A percentile compares a stretch with the other conserved stretches of the same genome.
phyloP scores from a whole-genome alignment of 208 protist genomes.

The Trypanosoma mega region DNA sequence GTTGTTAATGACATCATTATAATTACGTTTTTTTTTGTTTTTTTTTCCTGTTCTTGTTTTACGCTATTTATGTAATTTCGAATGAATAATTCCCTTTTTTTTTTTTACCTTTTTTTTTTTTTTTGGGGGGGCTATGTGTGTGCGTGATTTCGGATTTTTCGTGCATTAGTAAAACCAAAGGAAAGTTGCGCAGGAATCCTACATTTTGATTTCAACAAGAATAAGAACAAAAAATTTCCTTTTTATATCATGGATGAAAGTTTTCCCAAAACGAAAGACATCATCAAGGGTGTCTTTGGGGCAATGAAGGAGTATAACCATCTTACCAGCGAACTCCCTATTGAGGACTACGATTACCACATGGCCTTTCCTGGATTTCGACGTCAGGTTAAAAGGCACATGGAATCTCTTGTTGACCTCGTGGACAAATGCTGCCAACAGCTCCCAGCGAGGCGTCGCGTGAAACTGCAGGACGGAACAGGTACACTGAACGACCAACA shows the following conservation, averaged over 20 bases:
- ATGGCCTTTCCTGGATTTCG: conserved; percentile 79
- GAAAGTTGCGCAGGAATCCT: too few species aligned
- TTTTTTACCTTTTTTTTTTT: too few species aligned
- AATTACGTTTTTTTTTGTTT: too few species aligned
- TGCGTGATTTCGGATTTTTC: too few species aligned
- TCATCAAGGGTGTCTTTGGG: conserved; percentile 62
- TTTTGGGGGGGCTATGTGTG: too few species aligned
- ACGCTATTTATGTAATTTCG: too few species aligned
- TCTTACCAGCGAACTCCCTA: conserved; percentile 46
- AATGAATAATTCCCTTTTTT: too few species aligned
- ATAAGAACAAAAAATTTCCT: too few species aligned
- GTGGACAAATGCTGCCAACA: conserved; percentile 72
- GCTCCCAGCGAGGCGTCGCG: conserved; percentile 67
- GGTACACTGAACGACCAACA: conserved; percentile 40
- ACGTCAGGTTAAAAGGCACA: conserved; percentile 54
- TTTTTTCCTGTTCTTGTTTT: too few species aligned
- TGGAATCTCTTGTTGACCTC: conserved; percentile 44
- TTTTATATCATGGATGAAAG: conserved; percentile 7
- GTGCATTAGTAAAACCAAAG: too few species aligned
- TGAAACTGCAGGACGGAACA: conserved; percentile 25
- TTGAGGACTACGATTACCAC: conserved; percentile 84
- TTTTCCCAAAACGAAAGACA: conserved; percentile 51
- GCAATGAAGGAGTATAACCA: conserved; percentile 74
- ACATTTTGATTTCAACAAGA: too few species aligned
- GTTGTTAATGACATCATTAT: too few species aligned